Percentiles rank a stretch among this genome's conserved stretches.
Evolutionary conservation across 2,329 filamentous ascomycete species (phyloP).

Genomic region (Macroventuria anomochaeta): DNA sequence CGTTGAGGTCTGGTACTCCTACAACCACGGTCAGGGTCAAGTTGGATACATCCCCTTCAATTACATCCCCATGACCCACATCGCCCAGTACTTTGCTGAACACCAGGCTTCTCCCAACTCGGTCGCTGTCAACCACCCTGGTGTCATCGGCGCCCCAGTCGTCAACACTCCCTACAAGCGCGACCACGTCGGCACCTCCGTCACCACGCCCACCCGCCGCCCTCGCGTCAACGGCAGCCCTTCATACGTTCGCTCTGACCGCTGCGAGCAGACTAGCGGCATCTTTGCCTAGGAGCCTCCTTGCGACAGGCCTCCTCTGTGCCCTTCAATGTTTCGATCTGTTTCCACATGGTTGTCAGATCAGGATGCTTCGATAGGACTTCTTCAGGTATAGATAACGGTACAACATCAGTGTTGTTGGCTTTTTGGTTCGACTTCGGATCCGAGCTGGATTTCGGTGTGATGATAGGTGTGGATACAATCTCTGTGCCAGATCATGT

Average conservation of each 20-base stretch:
- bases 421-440: constrained; percentile 17
- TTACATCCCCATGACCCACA: constrained; percentile 34
- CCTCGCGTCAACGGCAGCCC: constrained; percentile 16
- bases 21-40: constrained; percentile 27
- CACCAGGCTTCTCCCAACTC: constrained; percentile 14
- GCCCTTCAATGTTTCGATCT: constrained; percentile 18
- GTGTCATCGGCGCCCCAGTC: constrained; percentile 33
- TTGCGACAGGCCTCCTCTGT: constrained; percentile 6
- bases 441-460: constrained; percentile 21
- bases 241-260: constrained; percentile 12
- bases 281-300: constrained; percentile 20
- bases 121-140: constrained; percentile 20
- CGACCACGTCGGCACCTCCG: constrained; percentile 3
- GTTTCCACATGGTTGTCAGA: constrained; percentile 25
- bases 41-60: constrained; percentile 34
- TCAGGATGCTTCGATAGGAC: constrained; percentile 14
- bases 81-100: constrained; percentile 29
- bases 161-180: constrained; percentile 13
- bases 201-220: constrained; percentile 21
- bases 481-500: constrained; percentile 27
- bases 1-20: constrained; percentile 35
- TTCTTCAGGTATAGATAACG: constrained; percentile 14
- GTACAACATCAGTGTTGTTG: constrained; percentile 18
- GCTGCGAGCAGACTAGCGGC: constrained; percentile 13
- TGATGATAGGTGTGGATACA: constrained; percentile 25